Evolutionary conservation across 495 filamentous ascomycete genomes (phyloP).

Genomic region (Hypoxylon subgilvum): DNA sequence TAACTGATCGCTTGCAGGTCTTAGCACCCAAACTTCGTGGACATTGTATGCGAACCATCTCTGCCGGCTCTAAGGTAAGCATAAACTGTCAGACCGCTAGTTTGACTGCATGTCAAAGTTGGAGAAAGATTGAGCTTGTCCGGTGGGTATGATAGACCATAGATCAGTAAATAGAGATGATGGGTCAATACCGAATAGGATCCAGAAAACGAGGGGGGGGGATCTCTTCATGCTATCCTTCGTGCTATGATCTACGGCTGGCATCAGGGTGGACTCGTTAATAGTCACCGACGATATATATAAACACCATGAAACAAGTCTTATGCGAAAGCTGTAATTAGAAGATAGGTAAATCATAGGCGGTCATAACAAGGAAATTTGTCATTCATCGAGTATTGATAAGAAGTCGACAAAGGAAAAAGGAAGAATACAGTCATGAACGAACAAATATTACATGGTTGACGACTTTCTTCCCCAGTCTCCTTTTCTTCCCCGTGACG

Average conservation of each 20-base stretch:
- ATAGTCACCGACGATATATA: too few species aligned
- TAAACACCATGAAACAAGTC: too few species aligned
- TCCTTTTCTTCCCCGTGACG: constrained; percentile 27
- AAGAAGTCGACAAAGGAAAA: constrained; percentile 44
- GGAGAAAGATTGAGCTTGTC: constrained; percentile 23
- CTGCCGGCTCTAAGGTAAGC: constrained; percentile 8
- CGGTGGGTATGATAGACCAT: constrained; percentile 2
- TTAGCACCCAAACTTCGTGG: constrained; percentile 21
- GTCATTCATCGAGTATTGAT: constrained; percentile 41
- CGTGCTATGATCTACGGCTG: constrained; percentile 20
- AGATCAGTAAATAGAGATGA: constrained; percentile 1
- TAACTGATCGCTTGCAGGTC: constrained; percentile 30
- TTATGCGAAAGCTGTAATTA: constrained; percentile 21
- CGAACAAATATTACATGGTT: constrained; percentile 58
- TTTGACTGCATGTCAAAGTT: constrained; percentile 31
- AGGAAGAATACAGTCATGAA: constrained; percentile 45
- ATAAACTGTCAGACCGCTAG: constrained; percentile 32
- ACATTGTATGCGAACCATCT: constrained; percentile 14
- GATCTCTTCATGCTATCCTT: constrained; percentile 15
- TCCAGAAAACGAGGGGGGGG: constrained; percentile 4
- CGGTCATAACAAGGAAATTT: constrained; percentile 39
- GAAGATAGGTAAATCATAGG: too few species aligned
- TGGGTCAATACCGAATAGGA: neutral
- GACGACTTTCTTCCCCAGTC: constrained; percentile 47
- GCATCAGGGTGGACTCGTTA: constrained; percentile 3